Conservation (phyloP, 192 early-diverging fungal genomes). For the Rhizophagus clarus region DNA sequence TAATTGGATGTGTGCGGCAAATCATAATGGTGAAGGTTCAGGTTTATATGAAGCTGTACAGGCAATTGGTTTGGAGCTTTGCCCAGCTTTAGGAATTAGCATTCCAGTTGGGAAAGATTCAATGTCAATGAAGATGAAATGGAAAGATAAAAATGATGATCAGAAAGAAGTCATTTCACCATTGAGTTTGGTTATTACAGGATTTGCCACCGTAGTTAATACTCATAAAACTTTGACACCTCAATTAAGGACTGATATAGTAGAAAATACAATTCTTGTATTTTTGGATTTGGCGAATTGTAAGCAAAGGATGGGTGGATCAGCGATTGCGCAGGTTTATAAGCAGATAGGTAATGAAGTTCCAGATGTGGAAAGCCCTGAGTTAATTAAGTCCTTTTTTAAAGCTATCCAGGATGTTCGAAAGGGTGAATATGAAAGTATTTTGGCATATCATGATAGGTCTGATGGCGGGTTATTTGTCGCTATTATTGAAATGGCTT, state of each 20-base stretch:
- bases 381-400: slow-evolving; percentile 78
- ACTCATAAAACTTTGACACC: slow-evolving; percentile 88
- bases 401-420: slow-evolving; percentile 64
- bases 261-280: slow-evolving; percentile 65
- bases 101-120: slow-evolving; percentile 99
- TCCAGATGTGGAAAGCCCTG: slow-evolving; percentile 86
- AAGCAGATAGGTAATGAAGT: slow-evolving; percentile 74
- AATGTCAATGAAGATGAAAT: slow-evolving; percentile 98
- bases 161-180: slow-evolving; percentile 80
- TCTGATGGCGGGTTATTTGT: slow-evolving; percentile 96
- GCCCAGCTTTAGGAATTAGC: slow-evolving; percentile 88
- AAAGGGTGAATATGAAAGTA: slow-evolving; percentile 41
- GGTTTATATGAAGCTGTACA: slow-evolving; percentile 91
- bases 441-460: slow-evolving; percentile 97
- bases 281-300: slow-evolving; percentile 87
- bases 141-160: slow-evolving; percentile 53
- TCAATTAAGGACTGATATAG: slow-evolving; percentile 59
- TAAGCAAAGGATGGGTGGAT: slow-evolving; percentile 88
- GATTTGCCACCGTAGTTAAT: slow-evolving; percentile 88
- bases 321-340: slow-evolving; percentile 93
- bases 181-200: slow-evolving; percentile 90
- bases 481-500: slow-evolving; percentile 94
- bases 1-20: slow-evolving; percentile 98
- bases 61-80: slow-evolving; percentile 91
- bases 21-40: slow-evolving; percentile 89